A percentile compares a stretch with the other conserved stretches of the same genome.
phyloP scores from a whole-genome alignment of 1,284 basidiomycete species.

The Ganoderma boninense region DNA sequence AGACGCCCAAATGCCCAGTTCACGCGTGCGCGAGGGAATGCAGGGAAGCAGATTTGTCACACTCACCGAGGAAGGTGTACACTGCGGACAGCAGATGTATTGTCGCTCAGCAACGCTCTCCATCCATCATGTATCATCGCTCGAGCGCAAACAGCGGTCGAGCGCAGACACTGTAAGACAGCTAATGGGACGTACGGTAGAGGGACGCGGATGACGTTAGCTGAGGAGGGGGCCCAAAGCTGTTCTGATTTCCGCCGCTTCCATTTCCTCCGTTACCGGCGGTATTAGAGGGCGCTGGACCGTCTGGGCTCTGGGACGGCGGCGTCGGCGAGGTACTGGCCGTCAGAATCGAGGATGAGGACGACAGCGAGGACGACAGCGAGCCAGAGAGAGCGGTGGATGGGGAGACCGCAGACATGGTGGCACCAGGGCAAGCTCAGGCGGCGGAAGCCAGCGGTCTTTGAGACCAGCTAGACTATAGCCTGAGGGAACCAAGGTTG shows the following conservation, averaged over 20 bases:
- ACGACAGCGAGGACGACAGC: background rate
- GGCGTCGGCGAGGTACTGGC: background rate
- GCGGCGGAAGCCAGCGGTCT: conserved; percentile 6
- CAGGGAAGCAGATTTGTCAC: background rate
- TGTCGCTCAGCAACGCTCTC: conserved; percentile 21
- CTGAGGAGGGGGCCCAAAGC: conserved; percentile 17
- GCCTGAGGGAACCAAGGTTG: conserved; percentile 14
- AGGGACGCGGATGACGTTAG: conserved; percentile 37
- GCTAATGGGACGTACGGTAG: conserved; percentile 32
- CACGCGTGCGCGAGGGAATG: background rate
- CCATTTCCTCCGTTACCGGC: background rate
- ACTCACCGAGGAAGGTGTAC: conserved; percentile 47
- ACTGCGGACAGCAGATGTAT: conserved; percentile 35
- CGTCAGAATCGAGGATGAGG: conserved; percentile 8
- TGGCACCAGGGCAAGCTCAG: conserved; percentile 18
- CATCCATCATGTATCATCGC: conserved; percentile 11
- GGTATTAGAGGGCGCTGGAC: conserved; percentile 4
- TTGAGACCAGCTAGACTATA: background rate
- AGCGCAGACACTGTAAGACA: background rate
- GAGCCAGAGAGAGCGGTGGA: background rate
- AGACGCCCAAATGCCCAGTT: background rate
- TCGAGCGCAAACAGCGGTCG: conserved; percentile 19
- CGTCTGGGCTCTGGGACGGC: background rate
- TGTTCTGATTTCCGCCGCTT: conserved; percentile 17
- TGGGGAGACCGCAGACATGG: conserved; percentile 23